Conservation (phyloP, 2,329 filamentous ascomycete genomes). For the Plectosphaerella plurivora region DNA sequence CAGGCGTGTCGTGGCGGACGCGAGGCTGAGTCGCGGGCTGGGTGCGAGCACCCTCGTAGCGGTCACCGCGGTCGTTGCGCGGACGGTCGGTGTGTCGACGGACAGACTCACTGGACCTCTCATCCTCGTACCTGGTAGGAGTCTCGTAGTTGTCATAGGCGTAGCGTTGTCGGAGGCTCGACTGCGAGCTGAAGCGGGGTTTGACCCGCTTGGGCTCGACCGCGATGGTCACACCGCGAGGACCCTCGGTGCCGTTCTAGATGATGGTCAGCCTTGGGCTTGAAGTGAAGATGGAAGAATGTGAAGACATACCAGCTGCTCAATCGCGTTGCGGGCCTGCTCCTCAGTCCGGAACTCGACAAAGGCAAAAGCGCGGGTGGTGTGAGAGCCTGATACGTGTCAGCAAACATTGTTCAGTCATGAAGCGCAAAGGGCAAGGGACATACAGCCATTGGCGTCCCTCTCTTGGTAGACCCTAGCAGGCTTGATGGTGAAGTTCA, state of each 20-base stretch:
- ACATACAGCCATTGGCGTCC: neutral
- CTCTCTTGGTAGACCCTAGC: neutral
- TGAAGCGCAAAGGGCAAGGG: neutral
- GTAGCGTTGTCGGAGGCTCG: too few species aligned
- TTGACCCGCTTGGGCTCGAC: neutral
- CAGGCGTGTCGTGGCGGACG: neutral
- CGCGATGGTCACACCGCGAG: neutral
- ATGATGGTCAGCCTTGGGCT: neutral
- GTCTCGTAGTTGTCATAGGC: too few species aligned
- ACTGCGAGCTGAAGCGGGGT: too few species aligned
- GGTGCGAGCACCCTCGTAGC: too few species aligned
- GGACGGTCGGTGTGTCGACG: too few species aligned
- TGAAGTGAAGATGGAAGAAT: neutral
- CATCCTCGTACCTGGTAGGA: too few species aligned
- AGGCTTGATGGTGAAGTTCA: constrained; percentile 22
- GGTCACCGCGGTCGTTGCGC: too few species aligned
- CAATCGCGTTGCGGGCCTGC: constrained; percentile 29
- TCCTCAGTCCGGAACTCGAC: constrained; percentile 34
- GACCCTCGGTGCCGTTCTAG: neutral
- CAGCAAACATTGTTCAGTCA: neutral
- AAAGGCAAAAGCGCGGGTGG: constrained; percentile 24
- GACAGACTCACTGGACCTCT: too few species aligned
- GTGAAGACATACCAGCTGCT: constrained; percentile 27
- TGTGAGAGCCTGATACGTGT: neutral
- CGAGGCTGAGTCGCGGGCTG: too few species aligned